phyloP scores from a whole-genome alignment of 1,284 basidiomycete species.

The Marasmius oreades region DNA sequence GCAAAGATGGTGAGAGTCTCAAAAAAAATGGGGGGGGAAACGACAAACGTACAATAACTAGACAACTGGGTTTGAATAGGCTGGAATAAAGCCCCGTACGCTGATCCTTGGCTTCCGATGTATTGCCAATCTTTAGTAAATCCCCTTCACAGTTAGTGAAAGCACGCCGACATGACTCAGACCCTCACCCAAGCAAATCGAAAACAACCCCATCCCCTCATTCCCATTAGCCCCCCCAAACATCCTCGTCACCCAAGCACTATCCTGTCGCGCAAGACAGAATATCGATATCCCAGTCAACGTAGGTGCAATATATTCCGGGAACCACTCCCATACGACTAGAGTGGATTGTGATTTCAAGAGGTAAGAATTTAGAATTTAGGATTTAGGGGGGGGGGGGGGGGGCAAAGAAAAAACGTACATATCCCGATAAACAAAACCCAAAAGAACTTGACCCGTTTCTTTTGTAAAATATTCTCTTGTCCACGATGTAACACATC shows the following conservation, averaged over 20 bases:
- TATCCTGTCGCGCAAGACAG: conserved; percentile 50
- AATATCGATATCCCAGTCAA: conserved; percentile 56
- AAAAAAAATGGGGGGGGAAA: neutral
- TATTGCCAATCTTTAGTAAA: conserved; percentile 51
- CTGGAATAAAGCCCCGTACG: conserved; percentile 39
- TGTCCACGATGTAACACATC: conserved; percentile 15
- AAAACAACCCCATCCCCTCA: conserved; percentile 32
- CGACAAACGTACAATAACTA: neutral
- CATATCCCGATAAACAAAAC: conserved; percentile 38
- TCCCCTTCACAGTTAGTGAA: neutral
- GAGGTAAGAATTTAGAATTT: too few species aligned
- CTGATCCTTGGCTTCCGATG: conserved; percentile 42
- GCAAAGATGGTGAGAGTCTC: neutral
- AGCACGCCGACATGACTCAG: neutral
- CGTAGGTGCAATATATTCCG: conserved; percentile 32
- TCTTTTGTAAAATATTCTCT: conserved; percentile 24
- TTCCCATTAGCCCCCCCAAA: conserved; percentile 48
- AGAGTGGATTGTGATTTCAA: neutral
- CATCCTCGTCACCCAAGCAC: conserved; percentile 54
- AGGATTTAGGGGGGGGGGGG: too few species aligned
- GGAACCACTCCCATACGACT: conserved; percentile 44
- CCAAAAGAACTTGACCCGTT: conserved; percentile 43
- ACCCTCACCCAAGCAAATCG: conserved; percentile 34
- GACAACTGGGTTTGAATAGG: conserved; percentile 42
- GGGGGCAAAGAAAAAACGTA: conserved; percentile 1